Evolutionary conservation across 1,139 yeast genomes (phyloP).

Genomic region (Pichia sp.): DNA sequence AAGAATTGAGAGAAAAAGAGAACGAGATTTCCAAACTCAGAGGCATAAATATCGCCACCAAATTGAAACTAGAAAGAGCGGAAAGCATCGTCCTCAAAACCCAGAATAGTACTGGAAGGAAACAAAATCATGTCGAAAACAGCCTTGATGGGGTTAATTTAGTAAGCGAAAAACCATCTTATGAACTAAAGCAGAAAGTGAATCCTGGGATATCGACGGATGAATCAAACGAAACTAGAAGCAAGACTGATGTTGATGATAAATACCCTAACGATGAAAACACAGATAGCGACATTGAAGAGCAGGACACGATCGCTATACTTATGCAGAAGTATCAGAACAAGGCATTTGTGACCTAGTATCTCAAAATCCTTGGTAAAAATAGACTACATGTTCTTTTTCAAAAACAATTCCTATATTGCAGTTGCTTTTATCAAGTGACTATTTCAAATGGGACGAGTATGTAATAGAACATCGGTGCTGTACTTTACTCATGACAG

Average conservation of each 20-base stretch:
- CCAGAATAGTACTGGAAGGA: not conserved
- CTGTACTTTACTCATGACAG: no score
- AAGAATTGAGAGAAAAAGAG: conserved; percentile 9
- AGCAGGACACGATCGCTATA: conserved; percentile 13
- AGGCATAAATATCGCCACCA: conserved; percentile 22
- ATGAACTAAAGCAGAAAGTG: not conserved
- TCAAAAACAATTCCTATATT: no score
- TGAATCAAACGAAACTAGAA: conserved; percentile 8
- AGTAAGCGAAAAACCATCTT: no score
- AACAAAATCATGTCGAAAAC: not conserved
- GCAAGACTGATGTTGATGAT: not conserved
- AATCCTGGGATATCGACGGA: not conserved
- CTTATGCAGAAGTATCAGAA: conserved; percentile 12
- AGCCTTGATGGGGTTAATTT: no score
- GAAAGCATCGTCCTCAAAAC: conserved; percentile 12
- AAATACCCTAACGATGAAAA: not conserved
- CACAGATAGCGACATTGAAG: conserved; percentile 3
- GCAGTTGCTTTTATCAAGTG: no score
- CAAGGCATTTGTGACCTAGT: conserved; percentile 4
- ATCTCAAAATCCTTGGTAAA: no score
- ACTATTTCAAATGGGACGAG: no score
- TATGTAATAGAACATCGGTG: no score
- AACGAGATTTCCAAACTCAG: conserved; percentile 20
- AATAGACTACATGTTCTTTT: no score
- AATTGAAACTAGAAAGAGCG: conserved; percentile 19